These are phyloP conservation scores for Pseudomassariella vexata DNA, from an alignment of 2,329 filamentous ascomycete genomes.

Conservation along the genomic window DNA sequence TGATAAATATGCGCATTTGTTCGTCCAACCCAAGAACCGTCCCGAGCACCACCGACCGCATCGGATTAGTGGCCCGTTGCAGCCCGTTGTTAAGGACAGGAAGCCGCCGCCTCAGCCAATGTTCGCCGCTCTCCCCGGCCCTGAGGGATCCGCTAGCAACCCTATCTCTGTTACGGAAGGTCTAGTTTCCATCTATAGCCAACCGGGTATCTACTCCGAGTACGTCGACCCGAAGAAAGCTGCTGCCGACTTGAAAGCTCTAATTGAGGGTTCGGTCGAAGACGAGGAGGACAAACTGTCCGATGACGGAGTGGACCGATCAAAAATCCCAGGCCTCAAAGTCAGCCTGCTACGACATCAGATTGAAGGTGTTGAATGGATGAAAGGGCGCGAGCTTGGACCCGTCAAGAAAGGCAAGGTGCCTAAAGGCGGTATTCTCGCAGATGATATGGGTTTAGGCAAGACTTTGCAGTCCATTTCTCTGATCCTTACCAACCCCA, in stretches of 20 bases:
- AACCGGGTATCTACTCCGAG: constrained; percentile 41
- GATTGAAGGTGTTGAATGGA: constrained; percentile 90
- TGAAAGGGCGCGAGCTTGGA: constrained; percentile 87
- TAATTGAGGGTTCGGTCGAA: constrained; percentile 77
- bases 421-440: constrained; percentile 89
- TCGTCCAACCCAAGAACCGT: constrained; percentile 47
- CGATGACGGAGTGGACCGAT: constrained; percentile 45
- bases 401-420: constrained; percentile 74
- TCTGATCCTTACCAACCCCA: constrained; percentile 77
- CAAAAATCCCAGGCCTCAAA: constrained; percentile 71
- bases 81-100: constrained; percentile 40
- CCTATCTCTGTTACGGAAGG: constrained; percentile 21
- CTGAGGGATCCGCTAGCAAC: constrained; percentile 19
- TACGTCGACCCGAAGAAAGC: constrained; percentile 70
- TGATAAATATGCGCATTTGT: constrained; percentile 47
- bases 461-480: constrained; percentile 95
- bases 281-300: constrained; percentile 52
- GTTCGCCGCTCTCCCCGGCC: constrained; percentile 38
- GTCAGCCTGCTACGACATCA: constrained; percentile 91
- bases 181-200: constrained; percentile 24
- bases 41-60: constrained; percentile 53
- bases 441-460: constrained; percentile 94
- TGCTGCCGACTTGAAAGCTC: constrained; percentile 69
- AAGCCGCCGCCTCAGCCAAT: constrained; percentile 39
- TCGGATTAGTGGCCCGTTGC: constrained; percentile 39